Evolutionary conservation across 106 monocot species (phyloP).

Genomic region (Acorus gramineus): DNA sequence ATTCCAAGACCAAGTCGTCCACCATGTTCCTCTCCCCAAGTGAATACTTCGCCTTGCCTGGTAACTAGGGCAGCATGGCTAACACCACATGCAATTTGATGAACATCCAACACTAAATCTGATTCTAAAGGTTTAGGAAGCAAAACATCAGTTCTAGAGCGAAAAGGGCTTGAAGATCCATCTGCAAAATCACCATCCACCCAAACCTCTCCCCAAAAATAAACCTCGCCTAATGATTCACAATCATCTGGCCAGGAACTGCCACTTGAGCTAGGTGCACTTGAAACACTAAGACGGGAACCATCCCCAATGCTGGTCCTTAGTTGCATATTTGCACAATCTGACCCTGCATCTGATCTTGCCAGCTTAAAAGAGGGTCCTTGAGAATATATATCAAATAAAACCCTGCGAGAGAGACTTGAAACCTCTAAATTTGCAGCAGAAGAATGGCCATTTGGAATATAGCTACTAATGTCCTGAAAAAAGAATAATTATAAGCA

Average conservation of each 20-base stretch:
- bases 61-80: slow-evolving; percentile 72
- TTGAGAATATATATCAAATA: slow-evolving; percentile 8
- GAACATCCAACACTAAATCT: slow-evolving; percentile 72
- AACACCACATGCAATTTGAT: slow-evolving; percentile 59
- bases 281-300: slow-evolving; percentile 62
- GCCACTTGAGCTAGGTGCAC: slow-evolving; percentile 68
- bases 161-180: slow-evolving; percentile 10
- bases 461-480: slow-evolving; percentile 40
- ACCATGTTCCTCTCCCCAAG: slow-evolving; percentile 79
- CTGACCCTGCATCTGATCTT: slow-evolving; percentile 25
- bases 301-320: slow-evolving; percentile 51
- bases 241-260: slow-evolving; percentile 74
- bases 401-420: slow-evolving; percentile 20
- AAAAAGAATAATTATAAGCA: not conserved
- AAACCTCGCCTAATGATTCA: slow-evolving; percentile 80
- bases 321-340: slow-evolving; percentile 33
- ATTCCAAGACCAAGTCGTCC: slow-evolving; percentile 70
- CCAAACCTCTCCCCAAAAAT: slow-evolving; percentile 82
- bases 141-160: slow-evolving; percentile 33
- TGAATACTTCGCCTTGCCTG: slow-evolving; percentile 77
- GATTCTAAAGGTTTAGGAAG: slow-evolving; percentile 69
- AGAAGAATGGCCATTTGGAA: slow-evolving; percentile 26
- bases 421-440: slow-evolving; percentile 33
- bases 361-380: slow-evolving; percentile 24
- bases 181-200: slow-evolving; percentile 28